phyloP scores from a whole-genome alignment of 192 early-diverging fungal species.

The Pilobolus umbonatus region DNA sequence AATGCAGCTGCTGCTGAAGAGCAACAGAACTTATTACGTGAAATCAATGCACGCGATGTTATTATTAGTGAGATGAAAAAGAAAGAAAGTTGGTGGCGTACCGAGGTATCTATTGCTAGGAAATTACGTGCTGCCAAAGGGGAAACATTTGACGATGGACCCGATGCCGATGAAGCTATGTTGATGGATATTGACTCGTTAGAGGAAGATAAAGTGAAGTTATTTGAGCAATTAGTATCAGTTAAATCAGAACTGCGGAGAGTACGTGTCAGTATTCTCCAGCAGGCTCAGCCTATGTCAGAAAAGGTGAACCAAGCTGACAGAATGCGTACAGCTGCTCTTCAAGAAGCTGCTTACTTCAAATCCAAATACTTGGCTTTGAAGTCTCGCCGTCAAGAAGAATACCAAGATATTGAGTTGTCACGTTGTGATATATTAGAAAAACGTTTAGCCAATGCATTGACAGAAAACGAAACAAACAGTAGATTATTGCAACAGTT shows the following conservation, averaged over 20 bases:
- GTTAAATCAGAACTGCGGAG: conserved; percentile 49
- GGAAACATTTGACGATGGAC: conserved; percentile 14
- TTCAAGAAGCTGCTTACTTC: conserved; percentile 57
- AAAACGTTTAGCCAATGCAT: conserved; percentile 36
- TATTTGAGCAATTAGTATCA: conserved; percentile 49
- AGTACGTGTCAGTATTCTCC: conserved; percentile 43
- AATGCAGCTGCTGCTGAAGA: conserved; percentile 7
- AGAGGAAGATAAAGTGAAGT: conserved; percentile 42
- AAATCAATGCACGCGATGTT: conserved; percentile 34
- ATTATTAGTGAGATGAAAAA: conserved; percentile 35
- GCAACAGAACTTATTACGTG: conserved; percentile 23
- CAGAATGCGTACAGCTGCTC: conserved; percentile 45
- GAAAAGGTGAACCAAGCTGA: conserved; percentile 49
- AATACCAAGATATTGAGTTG: conserved; percentile 36
- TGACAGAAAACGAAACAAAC: conserved; percentile 41
- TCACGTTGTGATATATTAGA: conserved; percentile 44
- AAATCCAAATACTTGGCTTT: conserved; percentile 52
- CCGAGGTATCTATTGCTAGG: conserved; percentile 35
- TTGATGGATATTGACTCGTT: conserved; percentile 35
- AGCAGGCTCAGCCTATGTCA: conserved; percentile 49
- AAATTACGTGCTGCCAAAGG: conserved; percentile 15
- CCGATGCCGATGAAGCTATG: conserved; percentile 23
- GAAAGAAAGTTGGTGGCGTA: conserved; percentile 42
- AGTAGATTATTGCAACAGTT: conserved; percentile 38
- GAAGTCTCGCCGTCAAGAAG: conserved; percentile 32